Evolutionary conservation across 2,329 filamentous ascomycete genomes (phyloP).

Genomic region (Cytospora paraplurivora): DNA sequence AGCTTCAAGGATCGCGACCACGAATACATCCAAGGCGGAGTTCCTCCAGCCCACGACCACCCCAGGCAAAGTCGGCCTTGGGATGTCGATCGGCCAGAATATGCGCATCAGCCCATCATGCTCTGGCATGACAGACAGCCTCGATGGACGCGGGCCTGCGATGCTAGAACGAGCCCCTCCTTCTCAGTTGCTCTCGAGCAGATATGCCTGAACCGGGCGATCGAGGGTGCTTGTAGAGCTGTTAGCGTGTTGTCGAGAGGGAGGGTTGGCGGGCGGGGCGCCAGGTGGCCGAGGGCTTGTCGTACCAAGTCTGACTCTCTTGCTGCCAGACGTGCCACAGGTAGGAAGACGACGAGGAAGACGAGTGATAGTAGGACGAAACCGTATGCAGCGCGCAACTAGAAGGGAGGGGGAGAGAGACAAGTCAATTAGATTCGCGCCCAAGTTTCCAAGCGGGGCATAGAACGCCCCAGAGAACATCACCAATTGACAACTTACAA

Average conservation of each 20-base stretch:
- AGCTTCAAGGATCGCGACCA: constrained; percentile 85
- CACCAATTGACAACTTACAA: constrained; percentile 60
- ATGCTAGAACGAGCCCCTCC: constrained; percentile 86
- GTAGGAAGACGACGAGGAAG: constrained; percentile 82
- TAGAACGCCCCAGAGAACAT: not conserved
- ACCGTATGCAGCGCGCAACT: constrained; percentile 85
- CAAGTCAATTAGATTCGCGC: constrained; percentile 21
- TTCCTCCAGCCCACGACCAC: constrained; percentile 96
- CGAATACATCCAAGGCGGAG: constrained; percentile 85
- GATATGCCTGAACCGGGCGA: constrained; percentile 79
- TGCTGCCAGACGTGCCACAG: constrained; percentile 79
- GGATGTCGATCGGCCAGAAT: constrained; percentile 94
- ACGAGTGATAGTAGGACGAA: constrained; percentile 80
- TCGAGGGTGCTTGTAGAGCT: constrained; percentile 71
- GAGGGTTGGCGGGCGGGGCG: constrained; percentile 21
- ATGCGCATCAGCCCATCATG: constrained; percentile 93
- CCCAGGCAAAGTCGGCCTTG: constrained; percentile 70
- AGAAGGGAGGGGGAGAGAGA: constrained; percentile 9
- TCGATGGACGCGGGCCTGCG: constrained; percentile 35
- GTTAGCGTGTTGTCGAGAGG: constrained; percentile 32
- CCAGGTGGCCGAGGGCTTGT: constrained; percentile 32
- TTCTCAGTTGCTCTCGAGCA: constrained; percentile 90
- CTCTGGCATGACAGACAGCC: constrained; percentile 61
- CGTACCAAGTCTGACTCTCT: constrained; percentile 79
- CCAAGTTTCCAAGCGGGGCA: not conserved